phyloP scores from a whole-genome alignment of 306 rosid species.

The Sesbania bispinosa region DNA sequence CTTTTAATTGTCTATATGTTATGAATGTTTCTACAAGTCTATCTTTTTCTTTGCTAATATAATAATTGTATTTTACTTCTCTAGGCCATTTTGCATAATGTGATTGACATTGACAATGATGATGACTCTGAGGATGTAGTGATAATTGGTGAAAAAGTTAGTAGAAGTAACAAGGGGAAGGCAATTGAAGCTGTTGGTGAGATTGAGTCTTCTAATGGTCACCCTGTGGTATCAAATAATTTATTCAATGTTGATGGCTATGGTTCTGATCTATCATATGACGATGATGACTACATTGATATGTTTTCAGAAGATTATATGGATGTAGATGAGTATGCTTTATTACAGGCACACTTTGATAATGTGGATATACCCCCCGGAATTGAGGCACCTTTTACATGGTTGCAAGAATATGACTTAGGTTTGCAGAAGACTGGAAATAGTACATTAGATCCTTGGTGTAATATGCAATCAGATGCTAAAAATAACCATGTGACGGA shows the following conservation, averaged over 20 bases:
- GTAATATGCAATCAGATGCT: slow-evolving; percentile 2
- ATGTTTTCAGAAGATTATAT: too few species aligned
- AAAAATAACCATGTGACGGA: slow-evolving; percentile 28
- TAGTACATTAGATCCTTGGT: too few species aligned
- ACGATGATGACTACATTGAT: too few species aligned
- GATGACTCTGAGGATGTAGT: slow-evolving; percentile 48
- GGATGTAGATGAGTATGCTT: slow-evolving; percentile 48
- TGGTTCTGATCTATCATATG: too few species aligned
- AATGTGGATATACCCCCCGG: slow-evolving; percentile 65
- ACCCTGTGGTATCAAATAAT: slow-evolving; percentile 35
- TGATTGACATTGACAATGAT: slow-evolving; percentile 64
- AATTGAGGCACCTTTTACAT: slow-evolving; percentile 76
- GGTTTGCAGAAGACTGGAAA: not conserved
- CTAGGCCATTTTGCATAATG: slow-evolving; percentile 48
- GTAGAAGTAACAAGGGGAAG: too few species aligned
- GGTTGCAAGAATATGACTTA: slow-evolving; percentile 37
- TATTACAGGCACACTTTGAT: slow-evolving; percentile 67
- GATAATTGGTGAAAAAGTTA: slow-evolving; percentile 32
- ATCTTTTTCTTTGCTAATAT: not conserved
- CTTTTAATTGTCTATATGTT: not conserved
- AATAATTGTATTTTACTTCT: slow-evolving; percentile 8
- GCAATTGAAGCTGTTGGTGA: too few species aligned
- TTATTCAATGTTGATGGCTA: slow-evolving; percentile 47
- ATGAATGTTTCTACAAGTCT: not conserved
- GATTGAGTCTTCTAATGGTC: slow-evolving; percentile 43